phyloP scores from a whole-genome alignment of 1,284 basidiomycete genomes.

The Ceratobasidium sp. region DNA sequence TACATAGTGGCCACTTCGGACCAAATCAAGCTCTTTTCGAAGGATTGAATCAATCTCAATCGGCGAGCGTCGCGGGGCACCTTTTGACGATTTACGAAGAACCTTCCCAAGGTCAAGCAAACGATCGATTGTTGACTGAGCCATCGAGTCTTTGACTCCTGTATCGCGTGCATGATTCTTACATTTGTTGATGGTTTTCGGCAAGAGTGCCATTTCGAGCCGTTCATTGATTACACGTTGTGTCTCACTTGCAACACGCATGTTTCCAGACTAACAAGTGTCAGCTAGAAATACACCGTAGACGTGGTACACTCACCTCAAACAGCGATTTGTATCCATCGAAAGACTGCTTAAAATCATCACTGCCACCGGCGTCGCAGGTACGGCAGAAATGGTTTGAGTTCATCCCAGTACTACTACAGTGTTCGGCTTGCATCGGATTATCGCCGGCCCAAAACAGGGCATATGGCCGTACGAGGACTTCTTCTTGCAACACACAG shows the following conservation, averaged over 20 bases:
- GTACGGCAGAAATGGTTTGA: slow-evolving; percentile 43
- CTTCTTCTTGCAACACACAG: slow-evolving; percentile 50
- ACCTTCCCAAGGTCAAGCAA: not conserved
- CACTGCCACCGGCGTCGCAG: slow-evolving; percentile 45
- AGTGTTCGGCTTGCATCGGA: slow-evolving; percentile 47
- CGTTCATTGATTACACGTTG: not conserved
- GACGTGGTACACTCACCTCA: slow-evolving; percentile 38
- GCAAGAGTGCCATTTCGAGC: not conserved
- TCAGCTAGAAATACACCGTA: not conserved
- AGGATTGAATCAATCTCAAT: not conserved
- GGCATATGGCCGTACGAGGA: slow-evolving; percentile 41
- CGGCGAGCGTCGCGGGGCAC: not conserved
- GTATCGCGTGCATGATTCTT: not conserved
- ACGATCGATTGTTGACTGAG: slow-evolving; percentile 3
- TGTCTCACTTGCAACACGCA: not conserved
- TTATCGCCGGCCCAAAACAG: slow-evolving; percentile 44
- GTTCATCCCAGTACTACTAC: slow-evolving; percentile 17
- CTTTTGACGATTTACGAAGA: not conserved
- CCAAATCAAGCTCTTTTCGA: not conserved
- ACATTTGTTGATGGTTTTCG: not conserved
- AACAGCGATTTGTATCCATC: slow-evolving; percentile 47
- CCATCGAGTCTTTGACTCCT: slow-evolving; percentile 11
- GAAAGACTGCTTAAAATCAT: slow-evolving; percentile 27
- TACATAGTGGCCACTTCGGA: not conserved
- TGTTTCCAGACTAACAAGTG: not conserved